phyloP scores from a whole-genome alignment of 106 monocot genomes.

The Phalaenopsis aphrodite region DNA sequence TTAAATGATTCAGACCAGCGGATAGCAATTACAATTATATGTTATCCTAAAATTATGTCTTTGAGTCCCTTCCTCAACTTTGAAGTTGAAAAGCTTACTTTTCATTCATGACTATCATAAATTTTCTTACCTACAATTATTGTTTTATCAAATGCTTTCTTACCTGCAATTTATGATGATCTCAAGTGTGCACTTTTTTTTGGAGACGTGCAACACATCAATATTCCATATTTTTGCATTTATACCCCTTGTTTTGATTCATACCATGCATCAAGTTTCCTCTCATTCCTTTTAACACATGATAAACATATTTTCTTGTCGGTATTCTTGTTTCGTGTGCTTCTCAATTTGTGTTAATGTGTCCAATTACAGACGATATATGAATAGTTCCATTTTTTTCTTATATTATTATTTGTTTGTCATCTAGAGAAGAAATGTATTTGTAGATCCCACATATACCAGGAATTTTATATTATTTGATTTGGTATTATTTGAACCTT shows the following conservation, averaged over 20 bases:
- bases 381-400: not conserved
- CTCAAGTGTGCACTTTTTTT: not conserved
- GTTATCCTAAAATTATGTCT: not conserved
- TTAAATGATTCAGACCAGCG: not conserved
- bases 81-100: not conserved
- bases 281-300: not conserved
- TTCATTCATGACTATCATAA: not conserved
- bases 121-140: not conserved
- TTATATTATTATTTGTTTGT: too few species aligned
- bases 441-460: not conserved
- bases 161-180: not conserved
- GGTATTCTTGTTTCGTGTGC: not conserved
- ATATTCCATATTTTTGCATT: not conserved
- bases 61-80: not conserved
- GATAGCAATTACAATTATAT: not conserved
- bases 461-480: not conserved
- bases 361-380: not conserved
- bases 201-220: not conserved
- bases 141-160: not conserved
- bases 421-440: not conserved
- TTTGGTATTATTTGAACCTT: not conserved
- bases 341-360: not conserved
- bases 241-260: not conserved
- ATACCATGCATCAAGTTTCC: not conserved
- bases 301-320: not conserved